Percentiles rank a stretch among this genome's conserved stretches.
phyloP scores from a whole-genome alignment of 495 filamentous ascomycete species.

The Talaromyces stipitatus region DNA sequence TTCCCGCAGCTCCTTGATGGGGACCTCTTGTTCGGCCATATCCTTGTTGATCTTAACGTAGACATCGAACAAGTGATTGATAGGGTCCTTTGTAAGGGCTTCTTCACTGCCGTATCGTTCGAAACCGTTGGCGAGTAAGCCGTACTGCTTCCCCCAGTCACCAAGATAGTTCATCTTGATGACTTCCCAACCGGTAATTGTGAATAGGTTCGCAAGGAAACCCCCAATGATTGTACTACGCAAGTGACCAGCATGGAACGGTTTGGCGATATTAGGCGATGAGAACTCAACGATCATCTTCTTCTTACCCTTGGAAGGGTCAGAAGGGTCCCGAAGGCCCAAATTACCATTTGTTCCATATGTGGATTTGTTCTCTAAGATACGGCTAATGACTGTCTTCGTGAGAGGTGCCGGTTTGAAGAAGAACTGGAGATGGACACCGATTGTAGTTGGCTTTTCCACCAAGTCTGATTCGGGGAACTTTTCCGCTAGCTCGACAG shows the following conservation, averaged over 20 bases:
- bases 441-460: conserved; percentile 52
- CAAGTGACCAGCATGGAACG: conserved; percentile 67
- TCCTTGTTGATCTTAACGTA: conserved; percentile 58
- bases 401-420: conserved; percentile 55
- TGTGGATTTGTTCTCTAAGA: conserved; percentile 50
- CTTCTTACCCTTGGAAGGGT: conserved; percentile 64
- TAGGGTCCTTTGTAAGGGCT: conserved; percentile 51
- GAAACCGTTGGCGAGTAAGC: conserved; percentile 61
- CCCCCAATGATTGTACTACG: conserved; percentile 71
- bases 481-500: conserved; percentile 63
- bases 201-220: conserved; percentile 62
- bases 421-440: conserved; percentile 76
- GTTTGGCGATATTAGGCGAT: conserved; percentile 69
- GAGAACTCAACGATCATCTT: conserved; percentile 66
- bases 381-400: conserved; percentile 53
- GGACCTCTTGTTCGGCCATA: conserved; percentile 41
- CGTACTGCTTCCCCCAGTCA: conserved; percentile 74
- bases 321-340: conserved; percentile 59
- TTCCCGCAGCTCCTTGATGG: conserved; percentile 51
- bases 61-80: conserved; percentile 62
- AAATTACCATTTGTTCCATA: conserved; percentile 61
- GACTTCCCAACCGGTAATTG: conserved; percentile 65
- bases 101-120: conserved; percentile 57
- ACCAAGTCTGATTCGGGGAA: conserved; percentile 74
- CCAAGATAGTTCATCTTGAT: conserved; percentile 68